Conservation (phyloP, 2,329 filamentous ascomycete species). For the Tolypocladium paradoxum region DNA sequence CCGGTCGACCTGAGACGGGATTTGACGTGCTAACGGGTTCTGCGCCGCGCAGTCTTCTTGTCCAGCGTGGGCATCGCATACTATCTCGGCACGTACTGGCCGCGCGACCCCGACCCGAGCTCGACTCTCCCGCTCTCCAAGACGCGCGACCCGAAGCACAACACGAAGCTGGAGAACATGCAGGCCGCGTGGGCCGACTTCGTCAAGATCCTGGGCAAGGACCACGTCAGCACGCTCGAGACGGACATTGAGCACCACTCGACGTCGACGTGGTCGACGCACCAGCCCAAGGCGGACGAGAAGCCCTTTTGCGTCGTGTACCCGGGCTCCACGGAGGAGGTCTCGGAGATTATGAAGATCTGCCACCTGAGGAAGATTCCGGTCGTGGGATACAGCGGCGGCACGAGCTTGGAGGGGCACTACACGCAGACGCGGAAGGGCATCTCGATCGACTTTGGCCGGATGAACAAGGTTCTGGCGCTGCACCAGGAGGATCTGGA, state of each 20-base stretch:
- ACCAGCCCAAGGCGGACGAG: constrained; percentile 36
- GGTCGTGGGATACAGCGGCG: constrained; percentile 77
- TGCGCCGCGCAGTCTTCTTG: constrained; percentile 33
- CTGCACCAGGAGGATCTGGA: constrained; percentile 71
- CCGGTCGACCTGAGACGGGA: not conserved
- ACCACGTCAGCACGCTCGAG: constrained; percentile 51
- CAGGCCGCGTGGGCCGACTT: constrained; percentile 64
- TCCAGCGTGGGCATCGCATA: constrained; percentile 42
- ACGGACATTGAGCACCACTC: constrained; percentile 46
- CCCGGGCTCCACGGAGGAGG: constrained; percentile 68
- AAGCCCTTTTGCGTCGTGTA: constrained; percentile 63
- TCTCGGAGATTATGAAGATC: constrained; percentile 78
- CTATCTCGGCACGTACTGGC: constrained; percentile 46
- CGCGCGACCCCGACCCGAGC: constrained; percentile 35
- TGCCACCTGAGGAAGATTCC: constrained; percentile 74
- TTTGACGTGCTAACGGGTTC: constrained; percentile 1
- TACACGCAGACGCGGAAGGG: constrained; percentile 75
- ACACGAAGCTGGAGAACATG: constrained; percentile 50
- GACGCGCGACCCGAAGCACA: constrained; percentile 41
- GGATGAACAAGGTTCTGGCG: constrained; percentile 71
- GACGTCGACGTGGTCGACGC: constrained; percentile 53
- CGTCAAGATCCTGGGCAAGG: constrained; percentile 49
- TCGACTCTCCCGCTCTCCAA: constrained; percentile 51
- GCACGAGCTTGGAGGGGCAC: constrained; percentile 83
- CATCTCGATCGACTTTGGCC: constrained; percentile 74